These are phyloP conservation scores for Camellia sinensis DNA, from an alignment of 148 eudicot genomes.

Conservation along the genomic window DNA sequence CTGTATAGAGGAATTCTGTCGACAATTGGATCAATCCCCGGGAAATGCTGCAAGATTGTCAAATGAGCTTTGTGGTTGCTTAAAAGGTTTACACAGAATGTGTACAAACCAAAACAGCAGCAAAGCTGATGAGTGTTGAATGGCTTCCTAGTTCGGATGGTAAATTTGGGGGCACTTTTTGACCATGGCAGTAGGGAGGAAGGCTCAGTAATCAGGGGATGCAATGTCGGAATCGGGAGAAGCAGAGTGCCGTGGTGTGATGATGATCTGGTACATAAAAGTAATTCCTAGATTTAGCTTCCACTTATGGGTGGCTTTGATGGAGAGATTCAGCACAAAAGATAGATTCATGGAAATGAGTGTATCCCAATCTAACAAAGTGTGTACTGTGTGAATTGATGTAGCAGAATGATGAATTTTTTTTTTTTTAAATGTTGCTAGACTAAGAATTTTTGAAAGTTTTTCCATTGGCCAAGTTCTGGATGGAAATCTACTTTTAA, in stretches of 20 bases:
- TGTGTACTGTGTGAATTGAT: not conserved
- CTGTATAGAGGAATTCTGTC: not conserved
- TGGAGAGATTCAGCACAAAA: not conserved
- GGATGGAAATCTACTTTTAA: no score
- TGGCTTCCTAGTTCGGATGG: no score
- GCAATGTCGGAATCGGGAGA: not conserved
- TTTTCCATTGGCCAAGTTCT: no score
- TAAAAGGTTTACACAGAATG: no score
- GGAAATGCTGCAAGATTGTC: no score
- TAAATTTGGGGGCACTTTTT: no score
- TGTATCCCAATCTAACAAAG: conserved; percentile 6
- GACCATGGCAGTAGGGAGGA: no score
- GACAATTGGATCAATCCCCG: not conserved
- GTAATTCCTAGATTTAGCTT: not conserved
- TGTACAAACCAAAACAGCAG: no score
- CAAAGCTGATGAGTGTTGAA: no score
- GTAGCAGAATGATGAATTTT: not conserved
- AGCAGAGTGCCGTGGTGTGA: not conserved
- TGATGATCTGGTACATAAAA: not conserved
- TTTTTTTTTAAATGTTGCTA: not conserved
- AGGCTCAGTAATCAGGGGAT: not conserved
- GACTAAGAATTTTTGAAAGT: not conserved
- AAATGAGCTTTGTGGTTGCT: no score
- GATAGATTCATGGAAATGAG: not conserved
- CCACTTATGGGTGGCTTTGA: not conserved